Conservation (phyloP, 352 stramenopile species). For the Globisporangium polare region DNA sequence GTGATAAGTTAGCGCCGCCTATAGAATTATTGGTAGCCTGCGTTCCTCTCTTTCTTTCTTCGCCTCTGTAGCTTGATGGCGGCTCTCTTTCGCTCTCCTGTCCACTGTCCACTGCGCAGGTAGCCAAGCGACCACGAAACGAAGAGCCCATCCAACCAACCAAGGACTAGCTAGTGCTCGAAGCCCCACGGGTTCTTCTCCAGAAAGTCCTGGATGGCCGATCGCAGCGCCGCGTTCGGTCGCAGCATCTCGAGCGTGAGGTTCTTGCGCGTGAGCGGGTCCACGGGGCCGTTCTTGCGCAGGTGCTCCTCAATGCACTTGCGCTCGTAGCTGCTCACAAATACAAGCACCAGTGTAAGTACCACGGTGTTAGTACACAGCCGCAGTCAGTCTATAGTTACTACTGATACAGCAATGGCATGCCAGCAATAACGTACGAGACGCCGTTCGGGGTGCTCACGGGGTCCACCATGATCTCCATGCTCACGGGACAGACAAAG, state of each 20-base stretch:
- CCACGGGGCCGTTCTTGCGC: slow-evolving; percentile 54
- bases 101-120: background rate
- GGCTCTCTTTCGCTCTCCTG: background rate
- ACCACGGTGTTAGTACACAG: background rate
- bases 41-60: background rate
- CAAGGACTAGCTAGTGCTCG: slow-evolving; percentile 32
- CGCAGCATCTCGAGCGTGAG: slow-evolving; percentile 71
- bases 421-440: slow-evolving; percentile 39
- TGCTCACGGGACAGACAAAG: slow-evolving; percentile 77
- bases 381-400: too few species aligned
- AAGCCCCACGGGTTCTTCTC: slow-evolving; percentile 76
- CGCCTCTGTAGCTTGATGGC: background rate
- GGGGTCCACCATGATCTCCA: slow-evolving; percentile 80
- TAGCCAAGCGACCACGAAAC: background rate
- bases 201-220: slow-evolving; percentile 71
- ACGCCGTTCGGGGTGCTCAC: slow-evolving; percentile 77
- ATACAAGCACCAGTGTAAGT: slow-evolving; percentile 1
- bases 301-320: slow-evolving; percentile 67
- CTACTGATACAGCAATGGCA: background rate
- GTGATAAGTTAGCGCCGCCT: slow-evolving; percentile 7
- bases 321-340: slow-evolving; percentile 44
- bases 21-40: background rate
- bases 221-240: slow-evolving; percentile 60
- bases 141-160: background rate
- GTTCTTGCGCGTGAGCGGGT: slow-evolving; percentile 62